Evolutionary conservation across 2,329 filamentous ascomycete species (phyloP), one percentile per base, ranked within the genome.

Genomic region (Teratosphaeria epicoccoides): DNA sequence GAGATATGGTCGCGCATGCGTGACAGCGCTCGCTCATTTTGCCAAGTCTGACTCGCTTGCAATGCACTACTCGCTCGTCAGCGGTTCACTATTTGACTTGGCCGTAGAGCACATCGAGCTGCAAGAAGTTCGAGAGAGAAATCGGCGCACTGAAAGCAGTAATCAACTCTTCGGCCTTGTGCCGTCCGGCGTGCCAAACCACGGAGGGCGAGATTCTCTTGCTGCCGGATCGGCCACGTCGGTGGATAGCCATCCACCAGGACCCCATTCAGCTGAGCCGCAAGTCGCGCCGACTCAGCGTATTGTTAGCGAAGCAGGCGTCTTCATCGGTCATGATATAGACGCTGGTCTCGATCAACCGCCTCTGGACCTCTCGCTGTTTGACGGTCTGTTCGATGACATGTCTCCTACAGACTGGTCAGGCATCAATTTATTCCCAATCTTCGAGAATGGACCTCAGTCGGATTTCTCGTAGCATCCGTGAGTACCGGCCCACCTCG

Each of bases 141-240:
- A 48, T 3, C 51, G 57, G 45, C 51, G 61, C 10, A 63, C 49
- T 59, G 29, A 57, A 59, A 49, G 59, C 60, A n/a, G 63, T 61
- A 7, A 59, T 60, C 55, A 62, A 22, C 51, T 64, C 10, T 64
- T 64, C 45, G 62, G 62, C 11, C 52, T 64, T 23, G 22, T 59
- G 12, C 51, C 58, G 26, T 24, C 22, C 12, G 17, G 24, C 20
- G 24, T 14, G 6, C 26, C 14, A 10, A 22, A 24, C 12, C 17
- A 29, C n/a, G 20, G n/a, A 22, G 43, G 20, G 24, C 10, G 24
- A 14, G 24, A n/a, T 10, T 9, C 33, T 40, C 33, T 14, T 9
- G n/a, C 5, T 40, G n/a, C n/a, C 14, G n/a, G 20, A 9, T 9
- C n/a, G 33, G 7, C 33, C 3, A 17, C 33, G n/a, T 6, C 1